Percentiles rank a stretch among this genome's conserved stretches.
Conservation (phyloP, 805 yeast species). For the Pachysolen tannophilus region DNA sequence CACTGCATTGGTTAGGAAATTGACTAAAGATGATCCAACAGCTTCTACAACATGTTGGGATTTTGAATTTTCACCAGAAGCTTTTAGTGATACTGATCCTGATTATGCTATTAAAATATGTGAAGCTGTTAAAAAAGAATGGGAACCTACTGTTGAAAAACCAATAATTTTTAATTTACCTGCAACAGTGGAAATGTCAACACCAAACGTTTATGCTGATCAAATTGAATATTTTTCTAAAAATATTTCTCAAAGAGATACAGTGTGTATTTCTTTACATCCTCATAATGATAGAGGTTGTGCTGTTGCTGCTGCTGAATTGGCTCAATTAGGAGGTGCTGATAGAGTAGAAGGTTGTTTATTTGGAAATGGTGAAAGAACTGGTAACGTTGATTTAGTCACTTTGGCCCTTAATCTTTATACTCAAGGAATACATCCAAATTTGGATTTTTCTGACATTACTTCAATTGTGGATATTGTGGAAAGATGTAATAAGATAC, state of each 20-base stretch:
- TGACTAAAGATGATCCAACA: constrained; percentile 63
- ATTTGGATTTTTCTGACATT: constrained; percentile 65
- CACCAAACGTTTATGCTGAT: constrained; percentile 80
- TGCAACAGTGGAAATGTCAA: constrained; percentile 76
- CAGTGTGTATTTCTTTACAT: constrained; percentile 67
- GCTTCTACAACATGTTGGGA: constrained; percentile 54
- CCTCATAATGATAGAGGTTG: constrained; percentile 85
- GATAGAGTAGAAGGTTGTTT: constrained; percentile 82
- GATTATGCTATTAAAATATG: constrained; percentile 60
- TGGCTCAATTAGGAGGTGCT: constrained; percentile 80
- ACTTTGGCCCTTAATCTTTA: constrained; percentile 71
- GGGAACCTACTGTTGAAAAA: constrained; percentile 58
- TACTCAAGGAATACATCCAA: constrained; percentile 70
- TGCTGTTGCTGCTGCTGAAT: constrained; percentile 83
- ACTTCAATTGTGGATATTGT: constrained; percentile 60
- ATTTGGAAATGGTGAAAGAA: constrained; percentile 82
- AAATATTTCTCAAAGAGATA: constrained; percentile 56
- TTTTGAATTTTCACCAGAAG: constrained; percentile 76
- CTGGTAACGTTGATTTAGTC: constrained; percentile 79
- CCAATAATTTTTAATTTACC: constrained; percentile 79
- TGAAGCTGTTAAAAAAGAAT: constrained; percentile 67
- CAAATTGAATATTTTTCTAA: constrained; percentile 70
- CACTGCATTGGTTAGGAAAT: constrained; percentile 50
- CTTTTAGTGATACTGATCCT: constrained; percentile 62
- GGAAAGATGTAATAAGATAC: constrained; percentile 75